Base-by-base conservation (phyloP, 1,139 yeast genomes). In the Blastobotrys petasosporus region DNA sequence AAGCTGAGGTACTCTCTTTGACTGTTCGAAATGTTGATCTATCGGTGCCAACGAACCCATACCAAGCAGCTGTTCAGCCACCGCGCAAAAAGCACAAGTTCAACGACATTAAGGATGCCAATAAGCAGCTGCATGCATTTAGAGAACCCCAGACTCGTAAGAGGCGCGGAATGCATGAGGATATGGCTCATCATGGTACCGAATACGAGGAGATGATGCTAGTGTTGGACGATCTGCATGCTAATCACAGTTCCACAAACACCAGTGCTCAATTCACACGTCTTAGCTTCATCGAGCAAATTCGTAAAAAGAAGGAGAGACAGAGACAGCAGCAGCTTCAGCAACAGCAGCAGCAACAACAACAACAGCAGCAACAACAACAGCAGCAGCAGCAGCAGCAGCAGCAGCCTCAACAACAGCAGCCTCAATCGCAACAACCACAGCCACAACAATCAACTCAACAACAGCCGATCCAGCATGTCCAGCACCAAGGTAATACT, bases 141-240 rank as follows among this genome's bases (percentile, higher is more conserved):
- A 54, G 68, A 12, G 50, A 46, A 10, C 56, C 60, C 7, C 52
- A 53, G 11, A 59, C 62, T 17, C 50, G 55, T 28, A 54, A 54
- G 45, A 52, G 45, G 10, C 57, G 66, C 8, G 56, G 50, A 62
- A 62, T 80, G 40, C 85, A 80, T 56, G 86, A 80, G 57, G 85
- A 80, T 51, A 63, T 72, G 34, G 77, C 79, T 10, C 95, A 86
- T 59, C 85, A 85, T 57, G 82, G 85, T 32, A 63, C 68, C 39
- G 94, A 88, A 54, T 88, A 85, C 65, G 97, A 92, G 65, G 95
- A 86, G 61, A 73, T 88, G 60, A 90, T 92, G 97, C 68, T 79
- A 35, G 64, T 74, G 32, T 57, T 66, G 62, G 68, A 67, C 47
- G 73, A 69, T 23, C 46, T 53, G 37, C 59, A 54, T 7, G 43